A percentile compares a stretch with the other conserved stretches of the same genome.
Conservation (phyloP, 371 early-diverging fungal species). For the Rhizopus microsporus region DNA sequence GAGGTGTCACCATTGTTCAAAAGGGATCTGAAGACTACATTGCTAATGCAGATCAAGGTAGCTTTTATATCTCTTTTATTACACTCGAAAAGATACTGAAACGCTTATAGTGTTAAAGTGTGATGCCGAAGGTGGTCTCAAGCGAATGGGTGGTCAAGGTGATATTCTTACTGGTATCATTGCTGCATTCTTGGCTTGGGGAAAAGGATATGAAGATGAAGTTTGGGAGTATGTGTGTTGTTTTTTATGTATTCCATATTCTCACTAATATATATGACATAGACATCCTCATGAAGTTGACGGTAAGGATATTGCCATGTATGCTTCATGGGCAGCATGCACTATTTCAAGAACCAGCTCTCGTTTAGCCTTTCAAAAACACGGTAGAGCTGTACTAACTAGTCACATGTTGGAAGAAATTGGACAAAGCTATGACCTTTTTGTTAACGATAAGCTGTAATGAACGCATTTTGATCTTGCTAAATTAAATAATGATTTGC, state of each 20-base stretch:
- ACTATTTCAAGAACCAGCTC: constrained; percentile 66
- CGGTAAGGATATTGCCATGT: constrained; percentile 55
- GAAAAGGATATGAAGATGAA: constrained; percentile 60
- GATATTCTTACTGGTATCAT: constrained; percentile 93
- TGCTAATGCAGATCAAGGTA: constrained; percentile 61
- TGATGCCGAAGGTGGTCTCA: constrained; percentile 69
- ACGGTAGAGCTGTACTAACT: constrained; percentile 73
- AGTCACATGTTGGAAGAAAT: constrained; percentile 75
- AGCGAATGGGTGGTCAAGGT: constrained; percentile 98
- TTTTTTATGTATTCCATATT: constrained; percentile 4
- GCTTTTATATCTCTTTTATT: constrained; percentile 4
- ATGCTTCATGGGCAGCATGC: constrained; percentile 77
- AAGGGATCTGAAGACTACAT: constrained; percentile 89
- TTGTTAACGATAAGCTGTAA: constrained; percentile 11
- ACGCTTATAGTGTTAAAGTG: constrained; percentile 53
- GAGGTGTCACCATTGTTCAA: constrained; percentile 76
- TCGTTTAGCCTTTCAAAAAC: constrained; percentile 65
- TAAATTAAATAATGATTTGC: too few relatives aligned
- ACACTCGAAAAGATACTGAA: not conserved
- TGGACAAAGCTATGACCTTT: constrained; percentile 50
- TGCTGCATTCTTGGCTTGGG: constrained; percentile 91
- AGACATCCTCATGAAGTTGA: constrained; percentile 48
- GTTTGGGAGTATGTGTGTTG: constrained; percentile 57
- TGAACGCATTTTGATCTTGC: too few relatives aligned
- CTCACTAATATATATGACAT: not conserved